Evolutionary conservation across 2,329 filamentous ascomycete species (phyloP), one percentile per base, ranked within the genome.

Genomic region (Exserohilum turcica): DNA sequence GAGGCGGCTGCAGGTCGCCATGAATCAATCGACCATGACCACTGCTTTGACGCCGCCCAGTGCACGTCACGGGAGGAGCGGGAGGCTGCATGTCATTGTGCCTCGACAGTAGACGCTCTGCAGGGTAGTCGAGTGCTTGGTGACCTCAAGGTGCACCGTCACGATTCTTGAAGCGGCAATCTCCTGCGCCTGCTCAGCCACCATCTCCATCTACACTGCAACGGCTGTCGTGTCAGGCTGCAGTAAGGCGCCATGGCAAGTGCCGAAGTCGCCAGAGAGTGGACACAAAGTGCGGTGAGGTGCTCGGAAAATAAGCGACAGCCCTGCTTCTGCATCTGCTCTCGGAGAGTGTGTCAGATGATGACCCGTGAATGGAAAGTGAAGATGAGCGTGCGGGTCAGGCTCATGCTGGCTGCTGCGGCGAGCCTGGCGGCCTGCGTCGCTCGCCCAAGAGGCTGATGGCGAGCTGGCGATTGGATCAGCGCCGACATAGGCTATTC

Each of bases 1-100:
- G 60, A 64, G 61, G 55, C 63, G 65, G 61, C 67, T 74, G 70
- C 70, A 69, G 61, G 65, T 63, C 56, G 70, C 67, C 68, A 73
- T 68, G 61, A 66, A 55, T 61, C 54, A 64, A 49, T 63, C 51
- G 56, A 61, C 56, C 54, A 48, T 57, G 67, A 54, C 49, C 50
- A 61, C 42, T 70, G 56, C 59, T 71, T 68, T 65, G 64, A 63
- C 54, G 61, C 60, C 60, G 57, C 55, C 50, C 59, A 61, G 4
- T 67, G 42, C 56, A 56, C 57, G 62, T 72, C 67, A 71, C 64
- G 68, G 65, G 63, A 56, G 62, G 48, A 43, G 54, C 71, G 71
- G 71, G 70, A 74, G 70, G 70, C 71, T 72, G 72, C 72, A 74
- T 60, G 49, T 47, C 56, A 48, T 61, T 67, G 67, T 66, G 57